Percentiles rank a stretch among this genome's conserved stretches.
phyloP scores from a whole-genome alignment of 2,329 filamentous ascomycete species.

The Ophiostoma ulmi region DNA sequence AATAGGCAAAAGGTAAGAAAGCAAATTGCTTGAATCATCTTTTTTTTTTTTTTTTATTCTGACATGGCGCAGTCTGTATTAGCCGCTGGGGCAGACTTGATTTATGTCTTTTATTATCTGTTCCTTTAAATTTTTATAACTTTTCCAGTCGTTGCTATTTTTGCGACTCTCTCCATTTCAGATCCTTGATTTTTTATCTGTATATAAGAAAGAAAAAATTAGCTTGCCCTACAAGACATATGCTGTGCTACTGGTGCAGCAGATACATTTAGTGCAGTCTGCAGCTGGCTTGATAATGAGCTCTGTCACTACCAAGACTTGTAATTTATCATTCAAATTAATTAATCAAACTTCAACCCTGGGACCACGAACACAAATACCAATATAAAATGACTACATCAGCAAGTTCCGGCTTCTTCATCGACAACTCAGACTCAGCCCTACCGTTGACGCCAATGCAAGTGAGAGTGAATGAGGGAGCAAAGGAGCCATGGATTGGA shows the following conservation, averaged over 20 bases:
- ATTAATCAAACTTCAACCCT: background rate
- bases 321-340: background rate
- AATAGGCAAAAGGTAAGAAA: too few species aligned
- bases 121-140: background rate
- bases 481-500: background rate
- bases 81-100: background rate
- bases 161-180: background rate
- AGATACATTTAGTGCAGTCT: background rate
- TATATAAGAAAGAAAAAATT: background rate
- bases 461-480: background rate
- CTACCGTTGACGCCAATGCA: conserved; percentile 3
- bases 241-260: background rate
- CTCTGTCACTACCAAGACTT: background rate
- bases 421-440: background rate
- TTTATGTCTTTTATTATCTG: background rate
- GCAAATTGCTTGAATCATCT: too few species aligned
- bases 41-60: too few species aligned
- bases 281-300: background rate
- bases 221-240: background rate
- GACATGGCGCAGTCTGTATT: background rate
- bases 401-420: background rate
- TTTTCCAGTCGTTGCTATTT: background rate
- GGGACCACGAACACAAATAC: too few species aligned
- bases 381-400: background rate
- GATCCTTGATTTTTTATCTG: too few species aligned